A percentile compares a stretch with the other conserved stretches of the same genome.
These are phyloP conservation scores for Huiozyma naganishii DNA, from an alignment of 805 yeast genomes.

Conservation along the genomic window DNA sequence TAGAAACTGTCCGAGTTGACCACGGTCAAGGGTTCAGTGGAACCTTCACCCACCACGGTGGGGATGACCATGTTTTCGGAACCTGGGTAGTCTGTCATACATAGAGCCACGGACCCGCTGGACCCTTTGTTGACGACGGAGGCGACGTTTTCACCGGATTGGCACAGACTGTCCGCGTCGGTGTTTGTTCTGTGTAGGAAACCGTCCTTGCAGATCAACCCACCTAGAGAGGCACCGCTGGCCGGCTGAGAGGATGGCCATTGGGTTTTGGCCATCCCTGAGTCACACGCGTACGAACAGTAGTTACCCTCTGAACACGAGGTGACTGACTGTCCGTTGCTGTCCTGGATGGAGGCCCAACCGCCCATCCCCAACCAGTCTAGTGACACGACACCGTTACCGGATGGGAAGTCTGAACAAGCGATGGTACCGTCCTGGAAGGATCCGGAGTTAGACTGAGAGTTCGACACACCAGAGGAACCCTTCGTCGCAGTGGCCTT, in stretches of 20 bases:
- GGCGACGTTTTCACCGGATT: constrained; percentile 72
- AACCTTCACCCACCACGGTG: constrained; percentile 67
- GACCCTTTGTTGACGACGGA: constrained; percentile 52
- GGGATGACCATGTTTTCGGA: constrained; percentile 97
- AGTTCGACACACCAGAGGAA: constrained; percentile 10
- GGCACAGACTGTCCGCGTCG: constrained; percentile 61
- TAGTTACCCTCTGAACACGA: constrained; percentile 79
- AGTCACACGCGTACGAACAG: constrained; percentile 97
- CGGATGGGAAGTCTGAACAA: constrained; percentile 65
- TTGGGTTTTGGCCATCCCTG: constrained; percentile 98
- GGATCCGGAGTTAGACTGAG: constrained; percentile 30
- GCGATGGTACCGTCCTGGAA: constrained; percentile 63
- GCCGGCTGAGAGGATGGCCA: constrained; percentile 88
- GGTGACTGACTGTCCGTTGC: constrained; percentile 44
- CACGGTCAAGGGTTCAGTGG: constrained; percentile 56
- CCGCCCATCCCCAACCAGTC: constrained; percentile 46
- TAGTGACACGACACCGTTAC: constrained; percentile 57
- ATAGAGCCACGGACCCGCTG: constrained; percentile 65
- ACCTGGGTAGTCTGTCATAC: constrained; percentile 99
- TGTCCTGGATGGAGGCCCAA: constrained; percentile 32
- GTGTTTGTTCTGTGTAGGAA: constrained; percentile 73
- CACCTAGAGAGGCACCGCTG: constrained; percentile 88
- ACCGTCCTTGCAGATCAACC: constrained; percentile 77
- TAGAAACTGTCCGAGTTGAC: constrained; percentile 72
- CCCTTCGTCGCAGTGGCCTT: constrained; percentile 12